Base-by-base conservation (phyloP, 176 grass and related monocot genomes). In the Eremochloa ophiuroides region DNA sequence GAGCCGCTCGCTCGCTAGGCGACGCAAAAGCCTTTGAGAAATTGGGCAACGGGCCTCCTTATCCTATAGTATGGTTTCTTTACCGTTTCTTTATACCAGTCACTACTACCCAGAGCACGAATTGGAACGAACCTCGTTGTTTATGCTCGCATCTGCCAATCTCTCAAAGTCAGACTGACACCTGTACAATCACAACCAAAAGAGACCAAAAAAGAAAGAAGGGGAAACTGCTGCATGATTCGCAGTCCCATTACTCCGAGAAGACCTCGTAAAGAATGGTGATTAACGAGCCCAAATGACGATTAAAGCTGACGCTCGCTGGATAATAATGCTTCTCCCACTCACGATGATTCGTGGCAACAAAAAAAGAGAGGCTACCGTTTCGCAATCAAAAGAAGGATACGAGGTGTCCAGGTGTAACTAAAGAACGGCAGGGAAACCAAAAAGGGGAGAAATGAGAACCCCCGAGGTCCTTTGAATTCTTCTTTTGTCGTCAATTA, bases 81-180 rank as follows among this genome's bases (percentile, higher is more conserved):
- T 31, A 50, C 3, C 0, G 26, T 43, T 31, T 76, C 46, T 55
- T 59, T 60, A 15, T 37, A 17, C 31, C 38, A 0, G 74, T 34
- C 38, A n/a, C n/a, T n/a, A 46, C 60, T 44, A 4, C 61, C 33
- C 37, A 18, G 76, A 14, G 6, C 60, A 81, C 48, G 70, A 75
- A 47, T 69, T 38, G n/a, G n/a, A n/a, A n/a, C n/a, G n/a, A n/a
- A n/a, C n/a, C 28, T n/a, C 23, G 9, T 31, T 78, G 1, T 71
- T 50, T 39, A 38, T 33, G 10, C 11, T 8, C 27, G n/a, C 28
- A 22, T 72, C 18, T 4, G n/a, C n/a, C 8, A 33, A 70, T 41
- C 11, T 82, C 40, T 35, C 74, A 37, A 73, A 83, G 80, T 11
- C 28, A 46, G 28, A 15, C 33, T 43, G 85, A 71, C 43, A 59